Evolutionary conservation across 192 early-diverging fungal species (phyloP).

Genomic region (Coemansia sp.): DNA sequence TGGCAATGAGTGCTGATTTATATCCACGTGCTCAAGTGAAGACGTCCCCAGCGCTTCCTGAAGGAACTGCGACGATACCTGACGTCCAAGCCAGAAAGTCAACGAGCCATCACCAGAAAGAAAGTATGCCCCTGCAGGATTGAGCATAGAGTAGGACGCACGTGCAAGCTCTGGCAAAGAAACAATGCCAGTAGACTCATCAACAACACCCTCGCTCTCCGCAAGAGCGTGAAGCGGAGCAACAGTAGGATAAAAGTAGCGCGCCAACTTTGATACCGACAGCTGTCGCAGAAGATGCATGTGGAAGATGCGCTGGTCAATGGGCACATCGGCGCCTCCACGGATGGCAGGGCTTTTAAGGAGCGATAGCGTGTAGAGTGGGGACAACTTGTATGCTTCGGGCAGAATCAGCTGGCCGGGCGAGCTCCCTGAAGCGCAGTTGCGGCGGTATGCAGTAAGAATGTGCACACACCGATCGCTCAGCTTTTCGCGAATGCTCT

Average conservation of each 20-base stretch:
- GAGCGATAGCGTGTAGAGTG: slow-evolving; percentile 80
- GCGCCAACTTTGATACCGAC: slow-evolving; percentile 70
- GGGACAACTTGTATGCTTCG: slow-evolving; percentile 92
- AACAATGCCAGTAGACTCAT: slow-evolving; percentile 57
- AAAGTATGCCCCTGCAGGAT: slow-evolving; percentile 76
- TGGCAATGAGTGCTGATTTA: slow-evolving; percentile 57
- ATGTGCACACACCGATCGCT: slow-evolving; percentile 87
- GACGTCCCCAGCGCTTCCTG: slow-evolving; percentile 79
- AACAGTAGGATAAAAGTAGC: slow-evolving; percentile 82
- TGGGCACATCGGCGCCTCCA: slow-evolving; percentile 67
- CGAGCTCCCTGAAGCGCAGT: slow-evolving; percentile 82
- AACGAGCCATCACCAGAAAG: slow-evolving; percentile 78
- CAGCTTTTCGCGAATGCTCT: slow-evolving; percentile 75
- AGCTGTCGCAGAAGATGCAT: slow-evolving; percentile 79
- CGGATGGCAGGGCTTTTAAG: slow-evolving; percentile 84
- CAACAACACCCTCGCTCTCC: slow-evolving; percentile 48
- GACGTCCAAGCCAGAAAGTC: slow-evolving; percentile 85
- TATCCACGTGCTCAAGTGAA: slow-evolving; percentile 69
- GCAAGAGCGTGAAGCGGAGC: slow-evolving; percentile 67
- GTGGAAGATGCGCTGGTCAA: slow-evolving; percentile 76
- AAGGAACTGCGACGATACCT: slow-evolving; percentile 63
- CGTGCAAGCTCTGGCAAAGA: slow-evolving; percentile 67
- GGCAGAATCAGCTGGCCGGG: slow-evolving; percentile 95
- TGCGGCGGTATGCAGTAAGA: slow-evolving; percentile 84
- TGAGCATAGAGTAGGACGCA: slow-evolving; percentile 73